Percentiles rank a stretch among this genome's conserved stretches.
These are phyloP conservation scores for Nicotiana paniculata DNA, from an alignment of 257 asterid genomes.

Conservation along the genomic window DNA sequence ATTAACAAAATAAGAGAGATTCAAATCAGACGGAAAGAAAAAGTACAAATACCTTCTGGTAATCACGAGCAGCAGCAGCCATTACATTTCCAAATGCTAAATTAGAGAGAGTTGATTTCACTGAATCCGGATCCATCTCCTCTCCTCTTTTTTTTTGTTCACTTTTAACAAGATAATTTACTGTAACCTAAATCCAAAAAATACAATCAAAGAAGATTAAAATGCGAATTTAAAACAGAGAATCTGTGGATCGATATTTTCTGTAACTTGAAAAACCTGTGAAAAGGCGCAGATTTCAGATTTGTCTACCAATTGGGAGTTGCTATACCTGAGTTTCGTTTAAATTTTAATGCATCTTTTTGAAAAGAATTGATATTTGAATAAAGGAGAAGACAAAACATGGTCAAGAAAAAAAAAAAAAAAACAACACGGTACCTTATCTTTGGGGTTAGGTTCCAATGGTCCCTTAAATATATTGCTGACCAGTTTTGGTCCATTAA, in stretches of 20 bases:
- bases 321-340: background rate
- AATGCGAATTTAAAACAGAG: background rate
- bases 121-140: constrained; percentile 80
- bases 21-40: background rate
- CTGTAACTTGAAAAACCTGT: background rate
- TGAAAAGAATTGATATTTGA: background rate
- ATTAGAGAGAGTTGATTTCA: constrained; percentile 78
- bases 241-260: background rate
- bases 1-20: background rate
- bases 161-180: background rate
- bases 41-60: constrained; percentile 56
- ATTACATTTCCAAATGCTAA: constrained; percentile 90
- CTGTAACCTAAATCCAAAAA: background rate
- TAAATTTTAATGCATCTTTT: background rate
- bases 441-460: no score
- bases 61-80: constrained; percentile 99
- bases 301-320: background rate
- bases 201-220: background rate
- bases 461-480: no score
- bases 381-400: background rate
- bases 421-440: no score
- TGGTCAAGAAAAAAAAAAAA: no score
- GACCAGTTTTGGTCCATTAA: no score
- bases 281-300: background rate
- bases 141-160: background rate